These are phyloP conservation scores for Aspergillus egyptiacus DNA, from an alignment of 495 filamentous ascomycete genomes.

Conservation along the genomic window DNA sequence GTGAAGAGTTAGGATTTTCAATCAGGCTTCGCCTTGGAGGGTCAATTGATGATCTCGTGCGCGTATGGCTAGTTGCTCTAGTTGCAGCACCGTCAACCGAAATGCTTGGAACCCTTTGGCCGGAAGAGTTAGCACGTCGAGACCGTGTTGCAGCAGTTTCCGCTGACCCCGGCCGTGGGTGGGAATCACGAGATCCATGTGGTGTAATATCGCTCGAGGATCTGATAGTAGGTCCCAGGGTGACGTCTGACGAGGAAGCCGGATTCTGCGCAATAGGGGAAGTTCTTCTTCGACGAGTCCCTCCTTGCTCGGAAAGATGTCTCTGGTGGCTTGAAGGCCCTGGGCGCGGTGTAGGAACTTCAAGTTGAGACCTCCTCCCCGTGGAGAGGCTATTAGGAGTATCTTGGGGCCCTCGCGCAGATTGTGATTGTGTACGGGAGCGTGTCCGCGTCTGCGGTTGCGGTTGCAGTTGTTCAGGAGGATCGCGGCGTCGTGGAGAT, in stretches of 20 bases:
- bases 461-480: constrained; percentile 17
- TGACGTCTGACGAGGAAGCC: constrained; percentile 36
- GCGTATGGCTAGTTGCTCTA: constrained; percentile 18
- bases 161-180: constrained; percentile 20
- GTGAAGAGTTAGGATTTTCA: constrained; percentile 8
- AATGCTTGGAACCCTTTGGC: constrained; percentile 28
- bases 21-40: constrained; percentile 15
- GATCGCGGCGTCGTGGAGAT: constrained; percentile 26
- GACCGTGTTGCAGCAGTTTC: constrained; percentile 26
- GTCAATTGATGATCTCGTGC: constrained; percentile 18
- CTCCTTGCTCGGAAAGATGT: constrained; percentile 47
- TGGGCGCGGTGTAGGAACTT: constrained; percentile 33
- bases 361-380: constrained; percentile 51
- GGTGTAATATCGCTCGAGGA: constrained; percentile 41
- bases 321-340: constrained; percentile 34
- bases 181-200: constrained; percentile 30
- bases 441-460: constrained; percentile 16
- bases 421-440: constrained; percentile 32
- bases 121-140: constrained; percentile 36
- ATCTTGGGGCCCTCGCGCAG: constrained; percentile 24
- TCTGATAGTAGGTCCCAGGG: constrained; percentile 31
- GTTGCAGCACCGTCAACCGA: constrained; percentile 30
- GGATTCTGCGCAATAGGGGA: constrained; percentile 31
- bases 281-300: constrained; percentile 27
- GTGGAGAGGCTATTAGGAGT: constrained; percentile 44